These are phyloP conservation scores for Hypoxylon sp. DNA, from an alignment of 2,329 filamentous ascomycete genomes.

Conservation along the genomic window DNA sequence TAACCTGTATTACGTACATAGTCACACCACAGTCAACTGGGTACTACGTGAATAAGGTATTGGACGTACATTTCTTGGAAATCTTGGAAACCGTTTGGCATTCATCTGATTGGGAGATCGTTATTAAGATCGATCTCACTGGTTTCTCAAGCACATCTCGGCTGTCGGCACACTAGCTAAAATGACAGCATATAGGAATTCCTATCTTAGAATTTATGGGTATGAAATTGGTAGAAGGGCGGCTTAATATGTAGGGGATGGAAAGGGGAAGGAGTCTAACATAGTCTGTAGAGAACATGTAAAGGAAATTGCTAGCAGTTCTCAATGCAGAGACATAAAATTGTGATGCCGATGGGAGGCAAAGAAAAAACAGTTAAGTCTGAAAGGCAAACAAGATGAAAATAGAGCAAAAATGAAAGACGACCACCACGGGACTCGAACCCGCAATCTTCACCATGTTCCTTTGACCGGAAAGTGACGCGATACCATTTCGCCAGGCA, in stretches of 20 bases:
- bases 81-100: not conserved
- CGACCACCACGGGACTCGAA: slow-evolving; percentile 48
- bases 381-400: slow-evolving; percentile 1
- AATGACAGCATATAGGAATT: not conserved
- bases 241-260: too few species aligned
- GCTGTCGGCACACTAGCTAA: not conserved
- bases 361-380: not conserved
- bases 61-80: too few species aligned
- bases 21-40: not conserved
- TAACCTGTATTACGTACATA: not conserved
- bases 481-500: slow-evolving; percentile 48
- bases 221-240: too few species aligned
- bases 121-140: not conserved
- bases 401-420: slow-evolving; percentile 11
- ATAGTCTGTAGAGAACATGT: too few species aligned
- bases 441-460: slow-evolving; percentile 47
- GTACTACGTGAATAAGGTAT: too few species aligned
- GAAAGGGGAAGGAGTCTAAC: too few species aligned
- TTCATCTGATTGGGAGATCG: not conserved
- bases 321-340: not conserved
- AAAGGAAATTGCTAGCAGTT: too few species aligned
- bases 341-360: not conserved
- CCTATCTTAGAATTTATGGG: too few species aligned
- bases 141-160: not conserved
- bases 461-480: slow-evolving; percentile 46